Conservation (phyloP, 805 yeast genomes). For the Wickerhamiella vanderwaltii region DNA sequence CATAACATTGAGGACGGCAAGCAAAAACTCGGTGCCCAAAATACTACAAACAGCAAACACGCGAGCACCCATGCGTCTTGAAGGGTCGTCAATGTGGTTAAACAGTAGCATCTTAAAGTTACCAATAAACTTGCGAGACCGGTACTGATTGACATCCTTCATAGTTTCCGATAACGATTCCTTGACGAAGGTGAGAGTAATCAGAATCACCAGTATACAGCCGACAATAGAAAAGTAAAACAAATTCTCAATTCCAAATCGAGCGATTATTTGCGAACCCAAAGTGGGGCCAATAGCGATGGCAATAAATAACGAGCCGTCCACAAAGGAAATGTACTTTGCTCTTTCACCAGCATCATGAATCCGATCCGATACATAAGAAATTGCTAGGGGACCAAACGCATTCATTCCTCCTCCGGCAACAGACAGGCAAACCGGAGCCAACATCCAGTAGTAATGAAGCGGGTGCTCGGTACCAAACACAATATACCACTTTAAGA, state of each 20-base stretch:
- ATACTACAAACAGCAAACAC: slow-evolving; percentile 17
- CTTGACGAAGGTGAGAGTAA: slow-evolving; percentile 12
- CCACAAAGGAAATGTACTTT: slow-evolving; percentile 16
- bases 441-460: slow-evolving; percentile 20
- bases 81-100: slow-evolving; percentile 14
- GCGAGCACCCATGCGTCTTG: slow-evolving; percentile 19
- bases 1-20: slow-evolving; percentile 16
- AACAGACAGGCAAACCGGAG: slow-evolving; percentile 18
- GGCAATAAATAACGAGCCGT: slow-evolving; percentile 19
- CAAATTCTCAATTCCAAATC: slow-evolving; percentile 15
- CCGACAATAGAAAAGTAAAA: slow-evolving; percentile 13
- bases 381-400: slow-evolving; percentile 14
- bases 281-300: slow-evolving; percentile 20
- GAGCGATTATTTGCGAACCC: slow-evolving; percentile 17
- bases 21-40: slow-evolving; percentile 17
- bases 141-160: not conserved
- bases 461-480: slow-evolving; percentile 16
- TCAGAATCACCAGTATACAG: slow-evolving; percentile 9
- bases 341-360: slow-evolving; percentile 18
- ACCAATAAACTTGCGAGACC: not conserved
- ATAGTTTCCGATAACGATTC: slow-evolving; percentile 19
- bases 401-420: slow-evolving; percentile 17
- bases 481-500: slow-evolving; percentile 18
- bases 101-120: slow-evolving; percentile 15
- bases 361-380: slow-evolving; percentile 21